Conservation (phyloP, 2,329 filamentous ascomycete genomes). For the Aureobasidium lini region DNA sequence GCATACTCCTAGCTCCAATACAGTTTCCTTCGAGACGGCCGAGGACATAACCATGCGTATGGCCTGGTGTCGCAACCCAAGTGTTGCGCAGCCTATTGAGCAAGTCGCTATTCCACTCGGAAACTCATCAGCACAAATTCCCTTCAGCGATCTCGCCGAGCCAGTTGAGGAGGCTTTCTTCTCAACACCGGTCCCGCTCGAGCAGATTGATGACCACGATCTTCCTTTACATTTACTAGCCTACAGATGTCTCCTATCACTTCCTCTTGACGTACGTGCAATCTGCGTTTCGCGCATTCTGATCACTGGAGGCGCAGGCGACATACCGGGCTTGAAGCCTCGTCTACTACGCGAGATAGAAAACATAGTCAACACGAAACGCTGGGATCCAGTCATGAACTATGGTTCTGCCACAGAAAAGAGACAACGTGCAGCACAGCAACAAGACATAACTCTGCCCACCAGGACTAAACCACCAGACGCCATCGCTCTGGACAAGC, state of each 20-base stretch:
- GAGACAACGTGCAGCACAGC: neutral
- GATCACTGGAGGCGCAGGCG: conserved; percentile 73
- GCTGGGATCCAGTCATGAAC: conserved; percentile 71
- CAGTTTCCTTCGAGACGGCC: conserved; percentile 62
- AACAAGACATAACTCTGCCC: neutral
- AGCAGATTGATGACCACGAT: conserved; percentile 78
- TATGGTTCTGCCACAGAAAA: conserved; percentile 45
- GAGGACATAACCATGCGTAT: conserved; percentile 71
- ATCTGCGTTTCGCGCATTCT: conserved; percentile 84
- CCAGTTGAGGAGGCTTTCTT: conserved; percentile 73
- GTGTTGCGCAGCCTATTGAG: conserved; percentile 29
- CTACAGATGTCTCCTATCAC: conserved; percentile 64
- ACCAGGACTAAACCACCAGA: neutral
- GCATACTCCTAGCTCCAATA: conserved; percentile 25
- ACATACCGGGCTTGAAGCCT: conserved; percentile 69
- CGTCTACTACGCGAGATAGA: conserved; percentile 71
- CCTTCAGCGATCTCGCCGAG: conserved; percentile 63
- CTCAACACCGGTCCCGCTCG: conserved; percentile 42
- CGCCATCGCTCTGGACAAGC: neutral
- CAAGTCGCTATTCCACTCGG: conserved; percentile 30
- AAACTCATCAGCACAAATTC: conserved; percentile 51
- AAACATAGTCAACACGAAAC: conserved; percentile 55
- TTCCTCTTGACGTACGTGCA: conserved; percentile 75
- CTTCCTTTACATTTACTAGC: conserved; percentile 68
- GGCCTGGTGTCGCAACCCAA: conserved; percentile 58